phyloP scores from a whole-genome alignment of 2,329 filamentous ascomycete genomes.

The Gremmenia infestans region DNA sequence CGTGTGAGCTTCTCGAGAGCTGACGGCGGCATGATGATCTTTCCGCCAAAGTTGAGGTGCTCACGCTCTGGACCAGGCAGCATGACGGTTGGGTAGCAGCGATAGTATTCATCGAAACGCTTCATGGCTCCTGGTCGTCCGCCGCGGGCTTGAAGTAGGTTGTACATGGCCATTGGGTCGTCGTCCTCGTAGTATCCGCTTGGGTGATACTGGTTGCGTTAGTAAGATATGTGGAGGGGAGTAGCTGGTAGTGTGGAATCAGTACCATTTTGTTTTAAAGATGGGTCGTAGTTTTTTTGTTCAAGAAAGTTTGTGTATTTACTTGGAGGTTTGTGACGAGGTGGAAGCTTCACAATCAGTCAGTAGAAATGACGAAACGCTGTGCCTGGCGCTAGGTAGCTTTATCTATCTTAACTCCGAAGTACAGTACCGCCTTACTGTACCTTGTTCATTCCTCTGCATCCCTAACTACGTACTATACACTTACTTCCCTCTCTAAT shows the following conservation, averaged over 20 bases:
- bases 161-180: conserved; percentile 29
- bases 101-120: conserved; percentile 97
- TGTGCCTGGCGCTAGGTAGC: too few relatives aligned
- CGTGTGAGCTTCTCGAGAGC: conserved; percentile 95
- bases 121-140: conserved; percentile 43
- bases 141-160: conserved; percentile 24
- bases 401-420: too few relatives aligned
- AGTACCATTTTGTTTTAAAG: background rate
- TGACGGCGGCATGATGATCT: conserved; percentile 94
- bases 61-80: conserved; percentile 83
- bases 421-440: too few relatives aligned
- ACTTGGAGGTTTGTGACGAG: too few relatives aligned
- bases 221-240: conserved; percentile 1
- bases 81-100: conserved; percentile 95
- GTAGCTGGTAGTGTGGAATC: background rate
- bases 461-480: background rate
- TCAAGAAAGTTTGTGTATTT: too few relatives aligned
- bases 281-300: too few relatives aligned
- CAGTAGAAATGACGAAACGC: too few relatives aligned
- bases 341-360: too few relatives aligned
- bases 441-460: too few relatives aligned
- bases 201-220: conserved; percentile 20
- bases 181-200: conserved; percentile 26
- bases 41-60: conserved; percentile 91
- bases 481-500: background rate